Conservation (phyloP, 2,329 filamentous ascomycete species). For the Drechslerella coelobrocha region DNA sequence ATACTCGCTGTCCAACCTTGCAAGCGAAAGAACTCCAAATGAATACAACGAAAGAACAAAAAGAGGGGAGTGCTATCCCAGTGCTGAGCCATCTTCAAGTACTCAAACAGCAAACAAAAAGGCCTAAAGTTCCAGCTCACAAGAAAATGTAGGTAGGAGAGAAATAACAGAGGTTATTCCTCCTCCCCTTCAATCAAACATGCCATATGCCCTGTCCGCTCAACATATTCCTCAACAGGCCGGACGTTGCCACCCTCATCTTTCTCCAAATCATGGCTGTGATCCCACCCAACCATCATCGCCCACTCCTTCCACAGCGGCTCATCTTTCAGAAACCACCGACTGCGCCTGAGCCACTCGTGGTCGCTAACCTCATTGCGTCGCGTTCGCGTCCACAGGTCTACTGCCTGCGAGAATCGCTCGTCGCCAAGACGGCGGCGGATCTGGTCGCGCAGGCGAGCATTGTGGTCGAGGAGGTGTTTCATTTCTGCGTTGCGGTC, state of each 20-base stretch:
- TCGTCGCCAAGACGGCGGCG: constrained; percentile 31
- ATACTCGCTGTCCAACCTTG: too few relatives aligned
- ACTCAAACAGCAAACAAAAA: too few relatives aligned
- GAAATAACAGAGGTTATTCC: constrained; percentile 17
- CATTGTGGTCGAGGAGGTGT: constrained; percentile 35
- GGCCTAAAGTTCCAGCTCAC: background rate
- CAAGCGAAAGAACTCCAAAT: too few relatives aligned
- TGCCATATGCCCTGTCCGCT: constrained; percentile 42
- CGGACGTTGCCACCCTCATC: constrained; percentile 40
- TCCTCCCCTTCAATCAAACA: constrained; percentile 44
- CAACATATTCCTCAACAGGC: constrained; percentile 41
- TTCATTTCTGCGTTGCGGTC: constrained; percentile 49
- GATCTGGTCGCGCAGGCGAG: constrained; percentile 19
- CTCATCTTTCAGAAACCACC: constrained; percentile 41
- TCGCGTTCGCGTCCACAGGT: constrained; percentile 40
- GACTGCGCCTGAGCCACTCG: constrained; percentile 44
- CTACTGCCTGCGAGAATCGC: constrained; percentile 17
- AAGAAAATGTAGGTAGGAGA: background rate
- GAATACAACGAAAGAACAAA: too few relatives aligned
- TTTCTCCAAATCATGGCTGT: constrained; percentile 36
- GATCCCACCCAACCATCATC: constrained; percentile 49
- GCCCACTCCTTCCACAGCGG: constrained; percentile 47
- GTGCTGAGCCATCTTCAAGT: too few relatives aligned
- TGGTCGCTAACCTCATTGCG: constrained; percentile 44
- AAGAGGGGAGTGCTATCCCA: too few relatives aligned